Percentiles rank a stretch among this genome's conserved stretches.
Evolutionary conservation across 495 filamentous ascomycete genomes (phyloP).

Genomic region (Copromyces sp.): DNA sequence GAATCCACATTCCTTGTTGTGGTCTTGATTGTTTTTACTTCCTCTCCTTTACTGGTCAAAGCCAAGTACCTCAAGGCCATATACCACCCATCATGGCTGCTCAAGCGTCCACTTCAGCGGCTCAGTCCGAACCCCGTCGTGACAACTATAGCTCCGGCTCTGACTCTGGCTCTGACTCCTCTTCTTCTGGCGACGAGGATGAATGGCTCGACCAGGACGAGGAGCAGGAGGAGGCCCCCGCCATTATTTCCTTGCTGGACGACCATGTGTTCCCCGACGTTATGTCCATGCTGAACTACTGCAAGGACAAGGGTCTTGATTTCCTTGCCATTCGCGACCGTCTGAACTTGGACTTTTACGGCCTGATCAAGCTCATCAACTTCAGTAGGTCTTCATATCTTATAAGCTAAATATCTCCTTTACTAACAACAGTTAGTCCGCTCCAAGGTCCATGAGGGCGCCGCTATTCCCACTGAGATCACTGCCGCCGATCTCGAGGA

Average conservation of each 20-base stretch:
- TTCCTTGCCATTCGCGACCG: conserved; percentile 53
- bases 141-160: conserved; percentile 6
- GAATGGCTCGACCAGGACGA: conserved; percentile 71
- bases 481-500: conserved; percentile 52
- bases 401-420: background rate
- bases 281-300: conserved; percentile 58
- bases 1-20: background rate
- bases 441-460: conserved; percentile 32
- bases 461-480: conserved; percentile 43
- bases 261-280: conserved; percentile 56
- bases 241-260: conserved; percentile 62
- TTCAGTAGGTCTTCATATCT: conserved; percentile 38
- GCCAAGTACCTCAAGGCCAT: background rate
- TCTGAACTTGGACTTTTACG: conserved; percentile 70
- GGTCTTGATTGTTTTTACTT: background rate
- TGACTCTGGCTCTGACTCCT: conserved; percentile 4
- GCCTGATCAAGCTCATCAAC: conserved; percentile 76
- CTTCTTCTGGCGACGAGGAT: conserved; percentile 43
- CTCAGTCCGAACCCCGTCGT: conserved; percentile 3
- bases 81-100: background rate
- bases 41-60: background rate
- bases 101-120: background rate
- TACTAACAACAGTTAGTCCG: conserved; percentile 21
- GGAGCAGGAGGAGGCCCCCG: conserved; percentile 48
- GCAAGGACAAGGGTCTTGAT: conserved; percentile 63